phyloP scores from a whole-genome alignment of 1,139 yeast species.

The Blastobotrys persicus region DNA sequence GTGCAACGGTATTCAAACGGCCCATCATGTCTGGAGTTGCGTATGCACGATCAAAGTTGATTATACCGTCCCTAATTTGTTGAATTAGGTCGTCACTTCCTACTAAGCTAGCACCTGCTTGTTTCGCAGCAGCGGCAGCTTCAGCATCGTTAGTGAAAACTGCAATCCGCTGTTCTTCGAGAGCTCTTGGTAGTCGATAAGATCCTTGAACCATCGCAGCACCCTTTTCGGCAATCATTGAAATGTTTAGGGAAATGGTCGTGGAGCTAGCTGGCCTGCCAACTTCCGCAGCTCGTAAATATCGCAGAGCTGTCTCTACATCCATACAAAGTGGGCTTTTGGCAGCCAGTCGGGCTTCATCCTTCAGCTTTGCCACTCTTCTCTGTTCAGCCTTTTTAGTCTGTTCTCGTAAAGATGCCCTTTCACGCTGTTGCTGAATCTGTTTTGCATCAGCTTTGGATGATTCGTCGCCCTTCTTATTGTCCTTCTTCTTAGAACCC shows the following conservation, averaged over 20 bases:
- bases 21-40: constrained; percentile 80
- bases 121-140: constrained; percentile 51
- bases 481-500: constrained; percentile 13
- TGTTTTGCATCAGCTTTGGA: constrained; percentile 35
- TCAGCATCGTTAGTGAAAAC: constrained; percentile 64
- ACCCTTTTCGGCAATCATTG: constrained; percentile 76
- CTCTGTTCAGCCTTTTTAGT: constrained; percentile 28
- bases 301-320: constrained; percentile 69
- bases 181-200: constrained; percentile 73
- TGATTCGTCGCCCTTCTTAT: not conserved
- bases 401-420: constrained; percentile 28
- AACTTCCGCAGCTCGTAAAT: constrained; percentile 83
- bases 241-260: constrained; percentile 63
- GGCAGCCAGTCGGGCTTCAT: constrained; percentile 25
- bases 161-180: constrained; percentile 59
- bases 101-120: constrained; percentile 56
- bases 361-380: constrained; percentile 20
- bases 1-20: constrained; percentile 63
- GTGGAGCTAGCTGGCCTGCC: constrained; percentile 72
- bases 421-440: constrained; percentile 35
- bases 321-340: constrained; percentile 63
- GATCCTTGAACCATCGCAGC: constrained; percentile 71
- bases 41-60: constrained; percentile 72
- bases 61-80: constrained; percentile 54
- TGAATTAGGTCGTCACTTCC: constrained; percentile 77